phyloP scores from a whole-genome alignment of 352 stramenopile species.

The Phytopythium boreale region DNA sequence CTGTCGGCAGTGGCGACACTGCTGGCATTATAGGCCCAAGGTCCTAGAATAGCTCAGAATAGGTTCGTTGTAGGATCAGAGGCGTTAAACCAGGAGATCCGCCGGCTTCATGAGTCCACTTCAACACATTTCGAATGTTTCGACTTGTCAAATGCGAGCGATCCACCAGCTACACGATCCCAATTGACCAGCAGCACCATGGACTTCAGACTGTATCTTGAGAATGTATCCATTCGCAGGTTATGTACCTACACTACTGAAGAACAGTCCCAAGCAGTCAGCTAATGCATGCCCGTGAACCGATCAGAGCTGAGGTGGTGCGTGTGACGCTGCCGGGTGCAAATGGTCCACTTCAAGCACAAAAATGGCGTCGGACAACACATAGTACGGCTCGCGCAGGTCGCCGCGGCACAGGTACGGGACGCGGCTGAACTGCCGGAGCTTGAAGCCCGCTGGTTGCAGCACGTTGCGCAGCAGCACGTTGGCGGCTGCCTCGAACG shows the following conservation, averaged over 20 bases:
- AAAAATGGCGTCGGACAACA: slow-evolving; percentile 84
- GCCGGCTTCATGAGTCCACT: too few species aligned
- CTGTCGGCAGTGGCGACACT: too few species aligned
- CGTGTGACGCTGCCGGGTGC: not conserved
- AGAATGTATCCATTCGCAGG: not conserved
- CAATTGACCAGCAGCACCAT: not conserved
- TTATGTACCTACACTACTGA: too few species aligned
- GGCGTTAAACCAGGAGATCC: too few species aligned
- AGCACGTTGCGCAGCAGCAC: slow-evolving; percentile 68
- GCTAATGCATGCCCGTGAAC: too few species aligned
- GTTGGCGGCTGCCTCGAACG: slow-evolving; percentile 63
- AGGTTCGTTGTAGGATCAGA: too few species aligned
- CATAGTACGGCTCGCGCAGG: slow-evolving; percentile 78
- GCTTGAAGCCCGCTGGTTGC: slow-evolving; percentile 66
- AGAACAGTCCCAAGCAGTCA: too few species aligned
- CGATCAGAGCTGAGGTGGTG: not conserved
- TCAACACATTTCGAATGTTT: too few species aligned
- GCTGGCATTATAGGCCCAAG: too few species aligned
- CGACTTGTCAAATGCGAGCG: not conserved
- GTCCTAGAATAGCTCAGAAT: too few species aligned
- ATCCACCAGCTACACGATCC: not conserved
- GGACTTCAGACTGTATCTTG: not conserved
- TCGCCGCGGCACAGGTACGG: slow-evolving; percentile 82
- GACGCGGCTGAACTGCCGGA: slow-evolving; percentile 76
- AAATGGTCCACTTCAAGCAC: slow-evolving; percentile 55